Evolutionary conservation across 768 basidiomycete genomes (phyloP), one percentile per base, ranked within the genome.

Genomic region (Gymnopilus dilepis): DNA sequence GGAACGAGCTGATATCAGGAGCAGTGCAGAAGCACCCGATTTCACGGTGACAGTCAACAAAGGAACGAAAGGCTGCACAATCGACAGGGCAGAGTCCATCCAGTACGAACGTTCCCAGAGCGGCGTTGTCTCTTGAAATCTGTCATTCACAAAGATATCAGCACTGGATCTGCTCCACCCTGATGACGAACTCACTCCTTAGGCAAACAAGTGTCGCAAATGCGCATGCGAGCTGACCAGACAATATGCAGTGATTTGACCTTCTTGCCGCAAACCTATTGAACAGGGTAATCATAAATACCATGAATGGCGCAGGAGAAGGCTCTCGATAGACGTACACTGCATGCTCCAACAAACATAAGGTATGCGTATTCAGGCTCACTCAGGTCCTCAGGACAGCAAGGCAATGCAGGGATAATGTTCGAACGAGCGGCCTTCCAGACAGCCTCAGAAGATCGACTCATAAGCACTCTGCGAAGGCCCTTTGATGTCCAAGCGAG

Each of bases 341-440:
- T 37, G 19, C 63, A 65, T 4, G 26, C 28, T 33, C 45, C 40
- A n/a, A 66, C 70, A 60, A 74, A 79, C 4, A 75, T n/a, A 6
- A 80, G 61, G 17, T 72, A 67, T 0, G 77, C 71, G 53, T 77
- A 81, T 31, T 70, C 70, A 0, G 74, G 70, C 40, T 78, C 74
- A 33, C 66, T 73, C 31, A 80, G 47, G 50, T 74, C 73, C 1
- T 61, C 52, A 2, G 78, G 78, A 48, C 70, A 70, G 1, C 68
- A 62, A 0, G 72, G 73, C 4, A 70, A 67, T 2, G 56, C 26
- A 34, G 51, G 54, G 19, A 52, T 40, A 11, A 65, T 57, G 68
- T 69, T 70, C 24, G 28, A 22, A 9, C 73, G 74, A 2, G 77
- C 73, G n/a, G 69, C 63, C 28, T 73, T 72, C 80, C 80, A 82